Evolutionary conservation across 805 yeast genomes (phyloP).

Genomic region (Wickerhamiella slavikovae): DNA sequence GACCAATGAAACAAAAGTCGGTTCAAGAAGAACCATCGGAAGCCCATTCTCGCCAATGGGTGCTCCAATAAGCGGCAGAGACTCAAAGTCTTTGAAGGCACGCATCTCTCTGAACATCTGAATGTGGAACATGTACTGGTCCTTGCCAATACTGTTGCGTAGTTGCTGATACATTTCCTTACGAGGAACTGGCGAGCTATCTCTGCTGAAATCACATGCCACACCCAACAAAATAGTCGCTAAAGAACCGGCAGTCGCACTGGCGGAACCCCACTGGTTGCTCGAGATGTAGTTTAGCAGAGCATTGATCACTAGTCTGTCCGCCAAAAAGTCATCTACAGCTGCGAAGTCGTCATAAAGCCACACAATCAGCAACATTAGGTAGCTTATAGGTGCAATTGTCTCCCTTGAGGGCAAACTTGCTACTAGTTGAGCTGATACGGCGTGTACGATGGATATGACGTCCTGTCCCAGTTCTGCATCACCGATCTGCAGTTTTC

Average conservation of each 20-base stretch:
- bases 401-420: constrained; percentile 45
- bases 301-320: constrained; percentile 43
- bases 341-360: constrained; percentile 57
- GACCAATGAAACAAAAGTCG: constrained; percentile 39
- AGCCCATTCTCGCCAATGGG: constrained; percentile 64
- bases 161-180: constrained; percentile 38
- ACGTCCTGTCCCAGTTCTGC: constrained; percentile 39
- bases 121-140: constrained; percentile 53
- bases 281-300: constrained; percentile 44
- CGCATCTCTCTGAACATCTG: constrained; percentile 47
- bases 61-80: constrained; percentile 24
- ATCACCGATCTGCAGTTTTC: constrained; percentile 34
- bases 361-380: constrained; percentile 58
- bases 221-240: constrained; percentile 52
- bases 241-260: constrained; percentile 47
- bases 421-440: constrained; percentile 52
- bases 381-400: constrained; percentile 56
- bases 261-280: constrained; percentile 20
- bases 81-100: constrained; percentile 29
- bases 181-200: constrained; percentile 35
- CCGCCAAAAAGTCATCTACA: constrained; percentile 53
- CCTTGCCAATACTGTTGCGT: constrained; percentile 56
- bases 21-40: constrained; percentile 61
- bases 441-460: constrained; percentile 48
- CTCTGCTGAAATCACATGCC: constrained; percentile 53